A percentile compares a stretch with the other conserved stretches of the same genome.
Conservation (phyloP, 1,284 basidiomycete genomes). For the Sporisorium scitamineum region DNA sequence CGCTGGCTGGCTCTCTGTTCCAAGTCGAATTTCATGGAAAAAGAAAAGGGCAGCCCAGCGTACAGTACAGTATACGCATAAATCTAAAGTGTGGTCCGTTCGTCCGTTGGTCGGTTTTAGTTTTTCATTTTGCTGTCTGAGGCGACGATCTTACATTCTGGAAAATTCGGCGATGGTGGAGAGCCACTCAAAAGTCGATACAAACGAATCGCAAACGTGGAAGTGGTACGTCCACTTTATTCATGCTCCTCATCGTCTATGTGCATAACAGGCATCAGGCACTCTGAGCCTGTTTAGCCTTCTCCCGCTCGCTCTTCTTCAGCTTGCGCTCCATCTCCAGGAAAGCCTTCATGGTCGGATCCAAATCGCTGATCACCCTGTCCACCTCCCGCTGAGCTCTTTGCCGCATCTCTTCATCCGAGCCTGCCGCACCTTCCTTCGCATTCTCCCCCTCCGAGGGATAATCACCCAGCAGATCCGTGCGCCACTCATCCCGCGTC, state of each 20-base stretch:
- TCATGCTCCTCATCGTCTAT: background rate
- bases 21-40: conserved; percentile 16
- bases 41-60: background rate
- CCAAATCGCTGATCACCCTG: conserved; percentile 47
- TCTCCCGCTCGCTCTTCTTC: conserved; percentile 49
- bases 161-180: background rate
- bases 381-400: conserved; percentile 53
- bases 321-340: conserved; percentile 64
- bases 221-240: too few relatives aligned
- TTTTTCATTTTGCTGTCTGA: background rate
- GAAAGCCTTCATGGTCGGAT: conserved; percentile 65
- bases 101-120: too few relatives aligned
- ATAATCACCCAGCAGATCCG: conserved; percentile 69
- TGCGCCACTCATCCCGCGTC: conserved; percentile 76
- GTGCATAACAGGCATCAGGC: background rate
- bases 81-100: conserved; percentile 7
- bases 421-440: background rate
- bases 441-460: conserved; percentile 22
- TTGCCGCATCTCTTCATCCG: conserved; percentile 25
- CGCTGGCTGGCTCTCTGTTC: too few relatives aligned
- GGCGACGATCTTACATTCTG: background rate
- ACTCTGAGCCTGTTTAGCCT: conserved; percentile 9
- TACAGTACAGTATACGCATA: background rate
- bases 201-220: too few relatives aligned
- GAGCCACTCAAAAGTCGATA: background rate